Conservation (phyloP, 768 basidiomycete species). For the Coprinellus micaceus region DNA sequence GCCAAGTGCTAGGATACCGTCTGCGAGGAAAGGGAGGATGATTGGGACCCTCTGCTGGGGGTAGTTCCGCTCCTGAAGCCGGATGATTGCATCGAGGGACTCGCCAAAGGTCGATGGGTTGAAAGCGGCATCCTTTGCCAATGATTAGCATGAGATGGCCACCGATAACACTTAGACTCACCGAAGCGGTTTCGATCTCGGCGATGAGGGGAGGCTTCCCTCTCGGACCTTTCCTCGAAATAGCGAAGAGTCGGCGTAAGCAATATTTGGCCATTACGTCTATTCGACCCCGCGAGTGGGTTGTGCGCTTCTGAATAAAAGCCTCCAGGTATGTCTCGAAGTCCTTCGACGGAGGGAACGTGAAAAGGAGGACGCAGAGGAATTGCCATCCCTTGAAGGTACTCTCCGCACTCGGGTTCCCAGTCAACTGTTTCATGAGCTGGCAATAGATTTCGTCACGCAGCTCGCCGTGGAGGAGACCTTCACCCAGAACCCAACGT, state of each 20-base stretch:
- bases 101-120: slow-evolving; percentile 94
- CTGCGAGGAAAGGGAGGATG: slow-evolving; percentile 89
- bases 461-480: slow-evolving; percentile 75
- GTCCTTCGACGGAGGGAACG: slow-evolving; percentile 91
- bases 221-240: slow-evolving; percentile 81
- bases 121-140: slow-evolving; percentile 79
- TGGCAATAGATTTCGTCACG: slow-evolving; percentile 95
- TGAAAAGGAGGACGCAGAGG: slow-evolving; percentile 83
- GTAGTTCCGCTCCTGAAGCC: slow-evolving; percentile 83
- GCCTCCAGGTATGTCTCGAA: slow-evolving; percentile 80
- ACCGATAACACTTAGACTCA: slow-evolving; percentile 29
- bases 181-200: slow-evolving; percentile 91
- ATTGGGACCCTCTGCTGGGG: slow-evolving; percentile 84
- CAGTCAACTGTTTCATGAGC: slow-evolving; percentile 84
- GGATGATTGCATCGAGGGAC: slow-evolving; percentile 78
- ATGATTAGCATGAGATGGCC: slow-evolving; percentile 8
- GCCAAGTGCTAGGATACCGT: slow-evolving; percentile 86
- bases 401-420: slow-evolving; percentile 81
- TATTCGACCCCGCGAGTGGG: slow-evolving; percentile 68
- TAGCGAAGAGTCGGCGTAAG: slow-evolving; percentile 66
- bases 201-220: slow-evolving; percentile 77
- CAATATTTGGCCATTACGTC: slow-evolving; percentile 92
- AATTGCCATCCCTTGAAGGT: slow-evolving; percentile 92
- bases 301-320: slow-evolving; percentile 72
- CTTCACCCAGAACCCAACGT: slow-evolving; percentile 79